These are phyloP conservation scores for Aspergillus novofumigatus DNA, from an alignment of 2,329 filamentous ascomycete genomes.

Conservation along the genomic window DNA sequence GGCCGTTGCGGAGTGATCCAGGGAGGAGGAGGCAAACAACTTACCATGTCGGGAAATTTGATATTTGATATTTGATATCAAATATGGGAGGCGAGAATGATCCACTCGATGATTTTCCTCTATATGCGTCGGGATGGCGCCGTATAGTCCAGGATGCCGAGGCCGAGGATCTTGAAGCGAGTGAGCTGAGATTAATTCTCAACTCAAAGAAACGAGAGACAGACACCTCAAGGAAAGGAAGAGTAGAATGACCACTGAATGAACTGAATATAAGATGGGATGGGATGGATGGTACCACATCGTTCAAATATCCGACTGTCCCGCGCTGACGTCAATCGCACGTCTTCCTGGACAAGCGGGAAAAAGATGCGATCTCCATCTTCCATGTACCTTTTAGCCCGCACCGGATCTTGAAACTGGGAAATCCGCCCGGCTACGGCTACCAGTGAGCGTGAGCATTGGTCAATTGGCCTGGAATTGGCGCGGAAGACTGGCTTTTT, in stretches of 20 bases:
- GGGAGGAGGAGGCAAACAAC: background rate
- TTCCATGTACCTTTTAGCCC: background rate
- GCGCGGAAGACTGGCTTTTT: too few relatives aligned
- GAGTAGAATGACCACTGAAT: background rate
- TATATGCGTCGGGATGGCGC: background rate
- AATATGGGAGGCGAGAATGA: background rate
- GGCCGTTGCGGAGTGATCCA: conserved; percentile 2
- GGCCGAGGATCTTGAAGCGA: background rate
- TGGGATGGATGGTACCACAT: background rate
- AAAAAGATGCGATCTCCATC: background rate
- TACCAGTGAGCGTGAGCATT: background rate
- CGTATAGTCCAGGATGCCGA: background rate
- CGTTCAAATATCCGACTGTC: background rate
- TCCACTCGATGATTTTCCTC: background rate
- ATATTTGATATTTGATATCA: background rate
- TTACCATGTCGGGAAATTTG: background rate
- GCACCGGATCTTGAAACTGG: background rate
- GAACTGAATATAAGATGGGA: background rate
- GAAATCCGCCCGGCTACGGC: background rate
- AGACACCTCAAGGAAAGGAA: background rate
- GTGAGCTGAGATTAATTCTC: background rate
- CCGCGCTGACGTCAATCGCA: background rate
- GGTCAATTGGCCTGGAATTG: too few relatives aligned
- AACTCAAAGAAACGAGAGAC: background rate
- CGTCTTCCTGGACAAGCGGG: background rate